Base-by-base conservation (phyloP, 164 flowering plant genomes). In the Protea cynaroides region DNA sequence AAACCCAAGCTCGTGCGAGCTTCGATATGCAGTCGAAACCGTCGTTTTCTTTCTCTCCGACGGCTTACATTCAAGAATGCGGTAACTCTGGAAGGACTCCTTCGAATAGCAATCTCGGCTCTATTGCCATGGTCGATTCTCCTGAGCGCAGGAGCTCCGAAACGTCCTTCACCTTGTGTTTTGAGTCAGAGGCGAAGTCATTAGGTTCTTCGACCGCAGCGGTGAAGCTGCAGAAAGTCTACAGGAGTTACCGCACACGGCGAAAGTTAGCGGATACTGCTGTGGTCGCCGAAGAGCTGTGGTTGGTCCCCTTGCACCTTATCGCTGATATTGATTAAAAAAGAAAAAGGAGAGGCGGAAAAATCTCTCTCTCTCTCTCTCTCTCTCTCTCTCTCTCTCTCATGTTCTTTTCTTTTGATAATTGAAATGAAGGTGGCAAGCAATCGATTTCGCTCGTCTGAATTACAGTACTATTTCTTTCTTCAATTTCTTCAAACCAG, bases 251-350 rank as follows among this genome's bases (percentile, higher is more conserved):
- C 66, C 90, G 93, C 37, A 82, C 90, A 3, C 78, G 96, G 65
- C 93, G 92, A 22, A 75, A 74, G 77, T 75, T 89, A 49, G 97
- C 97, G 0, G 97, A 89, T 72, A 80, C 92, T 9, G 92, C 88
- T 8, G 84, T 91, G 4, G 84, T 87, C 6, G 95, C 85, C 3
- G 92, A 85, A 69, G 89, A 84, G 74, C 82, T 83, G 24, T 91
- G 97, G 97, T 91, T 58, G 2, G 74, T 70, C 50, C 18, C 55
- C 25, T 22, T 13, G 4, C 34, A 5, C 34, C 34, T 29, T 29
- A 21, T 59, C 23, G 14, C 62, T 1, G 12, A 0, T 34, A 36
- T 15, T 60, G 37, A 40, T n/a, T n/a, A n/a, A n/a, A n/a, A n/a
- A n/a, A n/a, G n/a, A n/a, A n/a, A n/a, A n/a, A 29, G 34, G 34